These are phyloP conservation scores for Linderniella brevidens DNA, from an alignment of 257 asterid genomes.

Conservation along the genomic window DNA sequence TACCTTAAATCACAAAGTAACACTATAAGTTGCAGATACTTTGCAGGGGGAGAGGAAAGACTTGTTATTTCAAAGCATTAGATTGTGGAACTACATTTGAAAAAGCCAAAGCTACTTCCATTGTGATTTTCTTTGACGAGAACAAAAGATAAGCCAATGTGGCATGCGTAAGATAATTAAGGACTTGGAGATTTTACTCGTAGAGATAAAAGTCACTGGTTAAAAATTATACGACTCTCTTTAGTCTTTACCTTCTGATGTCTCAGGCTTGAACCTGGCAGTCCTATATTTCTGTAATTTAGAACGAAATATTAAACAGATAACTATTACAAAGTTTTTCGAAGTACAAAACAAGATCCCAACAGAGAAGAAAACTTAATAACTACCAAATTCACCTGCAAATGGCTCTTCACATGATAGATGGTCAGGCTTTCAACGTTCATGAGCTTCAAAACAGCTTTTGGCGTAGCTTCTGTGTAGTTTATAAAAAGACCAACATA, in stretches of 20 bases:
- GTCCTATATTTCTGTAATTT: conserved; percentile 75
- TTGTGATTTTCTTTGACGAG: too few species aligned
- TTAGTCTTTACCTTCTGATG: conserved; percentile 65
- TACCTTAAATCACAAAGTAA: conserved; percentile 28
- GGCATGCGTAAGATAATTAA: too few species aligned
- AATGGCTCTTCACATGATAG: conserved; percentile 38
- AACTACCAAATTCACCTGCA: conserved; percentile 37
- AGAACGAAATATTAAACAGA: conserved; percentile 12
- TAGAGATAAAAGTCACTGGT: neutral
- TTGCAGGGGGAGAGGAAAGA: conserved; percentile 3
- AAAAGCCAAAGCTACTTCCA: too few species aligned
- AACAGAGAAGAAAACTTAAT: conserved; percentile 4
- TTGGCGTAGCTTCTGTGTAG: conserved; percentile 58
- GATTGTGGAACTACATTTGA: too few species aligned
- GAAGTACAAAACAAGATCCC: conserved; percentile 5
- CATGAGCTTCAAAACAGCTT: conserved; percentile 78
- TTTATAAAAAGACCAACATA: conserved; percentile 4
- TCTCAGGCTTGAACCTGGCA: conserved; percentile 76
- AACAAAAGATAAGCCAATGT: too few species aligned
- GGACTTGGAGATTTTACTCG: neutral
- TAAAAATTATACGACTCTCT: neutral
- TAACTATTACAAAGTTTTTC: neutral
- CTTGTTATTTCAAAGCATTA: neutral
- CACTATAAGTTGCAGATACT: conserved; percentile 3
- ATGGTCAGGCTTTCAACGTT: conserved; percentile 36